phyloP scores from a whole-genome alignment of 2,329 filamentous ascomycete genomes.

The Colletotrichum kahawae region DNA sequence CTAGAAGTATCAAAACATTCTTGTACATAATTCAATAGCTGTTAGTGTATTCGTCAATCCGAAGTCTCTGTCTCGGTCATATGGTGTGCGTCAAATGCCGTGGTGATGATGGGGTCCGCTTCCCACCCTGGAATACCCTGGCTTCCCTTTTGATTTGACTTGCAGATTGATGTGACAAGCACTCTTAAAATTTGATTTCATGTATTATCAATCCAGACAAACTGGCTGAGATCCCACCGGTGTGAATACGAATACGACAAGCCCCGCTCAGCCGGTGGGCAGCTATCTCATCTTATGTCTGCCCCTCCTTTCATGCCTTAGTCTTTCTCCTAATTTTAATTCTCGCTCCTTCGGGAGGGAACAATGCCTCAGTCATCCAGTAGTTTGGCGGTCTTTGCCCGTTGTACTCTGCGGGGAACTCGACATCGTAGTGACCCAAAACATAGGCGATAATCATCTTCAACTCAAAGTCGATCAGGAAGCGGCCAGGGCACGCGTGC shows the following conservation, averaged over 20 bases:
- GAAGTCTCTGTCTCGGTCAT: background rate
- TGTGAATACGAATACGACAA: background rate
- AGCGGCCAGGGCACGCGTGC: constrained; percentile 36
- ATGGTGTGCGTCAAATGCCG: background rate
- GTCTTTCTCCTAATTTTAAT: constrained; percentile 9
- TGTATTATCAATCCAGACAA: background rate
- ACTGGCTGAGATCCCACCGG: background rate
- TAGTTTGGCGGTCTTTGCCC: constrained; percentile 16
- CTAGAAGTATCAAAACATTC: background rate
- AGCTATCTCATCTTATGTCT: background rate
- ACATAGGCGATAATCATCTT: constrained; percentile 32
- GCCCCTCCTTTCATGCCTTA: background rate
- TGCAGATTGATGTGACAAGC: background rate
- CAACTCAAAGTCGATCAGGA: constrained; percentile 34
- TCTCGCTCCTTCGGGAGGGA: background rate
- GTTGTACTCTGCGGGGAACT: constrained; percentile 17
- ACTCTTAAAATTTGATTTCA: background rate
- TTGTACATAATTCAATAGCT: background rate
- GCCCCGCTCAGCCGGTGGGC: background rate
- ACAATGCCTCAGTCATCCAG: constrained; percentile 18
- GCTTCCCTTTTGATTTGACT: background rate
- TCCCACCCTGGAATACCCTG: background rate
- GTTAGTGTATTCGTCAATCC: background rate
- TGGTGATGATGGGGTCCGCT: background rate
- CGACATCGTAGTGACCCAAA: constrained; percentile 16